Evolutionary conservation across 2,329 filamentous ascomycete genomes (phyloP), one percentile per base, ranked within the genome.

Genomic region (Rhinocladiella similis): DNA sequence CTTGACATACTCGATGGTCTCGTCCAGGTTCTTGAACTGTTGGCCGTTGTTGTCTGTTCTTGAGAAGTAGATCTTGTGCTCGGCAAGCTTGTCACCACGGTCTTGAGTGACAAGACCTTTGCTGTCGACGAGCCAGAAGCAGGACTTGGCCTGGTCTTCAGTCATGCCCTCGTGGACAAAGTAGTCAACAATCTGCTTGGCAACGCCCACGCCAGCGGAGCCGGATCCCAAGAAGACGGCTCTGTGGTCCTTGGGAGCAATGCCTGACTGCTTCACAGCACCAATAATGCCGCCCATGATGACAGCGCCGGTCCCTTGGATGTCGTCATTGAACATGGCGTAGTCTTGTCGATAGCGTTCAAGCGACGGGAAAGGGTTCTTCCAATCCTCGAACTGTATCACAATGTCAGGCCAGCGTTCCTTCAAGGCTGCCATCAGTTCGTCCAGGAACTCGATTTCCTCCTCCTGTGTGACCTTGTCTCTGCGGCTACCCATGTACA

Each of bases 321-420:
- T 94, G 71, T 99, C 93, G 70, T 97, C 94, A 74, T 97, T 97
- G 84, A 99, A 99, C 82, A 90, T 95, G 74, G 90, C 92, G 80
- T 96, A 93, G 63, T 81, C 83, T 71, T 92, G 81, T 66, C 90
- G 88, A 77, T 97, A 97, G 59, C 91, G 85, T 71, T 94, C 89
- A 39, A 97, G 83, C 68, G 95, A 93, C 61, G 89, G 88, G 83
- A 97, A 99, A 46, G 94, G 93, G 69, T 93, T 96, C 80, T 97
- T 96, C 75, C 96, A 97, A 71, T 97, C 94, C 73, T 97, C 93
- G 67, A 96, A 97, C 72, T 97, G 94, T 61, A 97, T 90, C 63
- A 88, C 84, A 65, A 88, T 86, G 62, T 80, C 83, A 54, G 85
- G 85, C 85, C 85, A 88, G 63, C 81, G 80, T 72, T 96, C 91